These are phyloP conservation scores for Calonectria pteridis DNA, from an alignment of 2,329 filamentous ascomycete genomes.

Conservation along the genomic window DNA sequence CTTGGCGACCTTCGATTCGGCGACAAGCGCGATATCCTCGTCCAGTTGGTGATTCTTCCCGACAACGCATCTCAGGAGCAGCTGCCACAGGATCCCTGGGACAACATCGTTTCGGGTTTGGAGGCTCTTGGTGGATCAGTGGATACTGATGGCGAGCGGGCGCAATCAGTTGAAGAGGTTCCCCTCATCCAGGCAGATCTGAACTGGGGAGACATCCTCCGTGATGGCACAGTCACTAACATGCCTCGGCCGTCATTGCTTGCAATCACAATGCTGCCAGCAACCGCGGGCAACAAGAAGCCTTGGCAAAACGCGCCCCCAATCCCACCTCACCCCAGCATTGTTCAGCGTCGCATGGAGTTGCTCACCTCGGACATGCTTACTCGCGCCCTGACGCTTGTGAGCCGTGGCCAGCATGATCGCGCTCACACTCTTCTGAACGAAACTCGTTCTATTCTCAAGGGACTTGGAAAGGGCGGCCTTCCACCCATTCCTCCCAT, in stretches of 20 bases:
- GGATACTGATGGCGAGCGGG: conserved; percentile 87
- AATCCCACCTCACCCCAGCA: conserved; percentile 93
- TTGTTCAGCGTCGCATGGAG: conserved; percentile 98
- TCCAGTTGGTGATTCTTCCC: conserved; percentile 92
- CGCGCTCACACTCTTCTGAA: conserved; percentile 91
- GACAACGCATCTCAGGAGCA: conserved; percentile 87
- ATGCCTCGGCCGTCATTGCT: conserved; percentile 90
- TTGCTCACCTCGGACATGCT: conserved; percentile 98
- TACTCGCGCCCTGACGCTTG: conserved; percentile 88
- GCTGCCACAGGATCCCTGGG: conserved; percentile 94
- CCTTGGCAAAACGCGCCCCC: conserved; percentile 77
- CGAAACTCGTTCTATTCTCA: conserved; percentile 94
- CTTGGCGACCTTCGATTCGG: conserved; percentile 94
- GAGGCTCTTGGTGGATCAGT: conserved; percentile 91
- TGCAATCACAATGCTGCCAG: conserved; percentile 94
- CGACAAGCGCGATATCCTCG: conserved; percentile 92
- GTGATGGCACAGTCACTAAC: conserved; percentile 87
- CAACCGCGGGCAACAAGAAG: conserved; percentile 71
- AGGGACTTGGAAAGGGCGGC: conserved; percentile 94
- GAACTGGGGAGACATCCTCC: conserved; percentile 91
- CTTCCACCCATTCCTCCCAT: conserved; percentile 87
- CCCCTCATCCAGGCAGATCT: conserved; percentile 96
- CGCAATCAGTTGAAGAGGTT: conserved; percentile 91
- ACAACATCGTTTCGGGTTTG: conserved; percentile 94
- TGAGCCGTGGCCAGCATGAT: conserved; percentile 92